Conservation (phyloP, 83 land plant genomes). For the Picea abies region DNA sequence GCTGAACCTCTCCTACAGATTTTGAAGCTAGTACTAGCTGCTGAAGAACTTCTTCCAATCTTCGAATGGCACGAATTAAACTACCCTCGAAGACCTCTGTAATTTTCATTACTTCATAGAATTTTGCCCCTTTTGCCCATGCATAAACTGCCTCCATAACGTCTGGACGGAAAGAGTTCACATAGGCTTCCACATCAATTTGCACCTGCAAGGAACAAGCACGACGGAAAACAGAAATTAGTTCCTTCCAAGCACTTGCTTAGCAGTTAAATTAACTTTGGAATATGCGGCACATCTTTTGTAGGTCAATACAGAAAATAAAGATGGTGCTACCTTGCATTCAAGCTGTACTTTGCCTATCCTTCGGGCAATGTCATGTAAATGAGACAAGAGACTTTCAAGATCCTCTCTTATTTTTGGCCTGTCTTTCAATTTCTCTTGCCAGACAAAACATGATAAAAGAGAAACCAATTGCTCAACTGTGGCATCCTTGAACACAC, state of each 20-base stretch:
- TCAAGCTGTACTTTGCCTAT: constrained; percentile 95
- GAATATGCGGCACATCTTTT: not conserved
- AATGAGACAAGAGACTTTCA: constrained; percentile 69
- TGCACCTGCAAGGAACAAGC: constrained; percentile 56
- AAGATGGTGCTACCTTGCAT: constrained; percentile 70
- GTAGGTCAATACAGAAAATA: not conserved
- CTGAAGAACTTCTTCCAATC: constrained; percentile 96
- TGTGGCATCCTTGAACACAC: constrained; percentile 77
- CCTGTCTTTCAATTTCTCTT: constrained; percentile 81
- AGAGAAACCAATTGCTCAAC: constrained; percentile 88
- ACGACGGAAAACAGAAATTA: not conserved
- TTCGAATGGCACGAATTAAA: constrained; percentile 87
- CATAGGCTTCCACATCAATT: constrained; percentile 91
- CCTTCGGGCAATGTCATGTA: constrained; percentile 88
- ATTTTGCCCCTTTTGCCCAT: constrained; percentile 93
- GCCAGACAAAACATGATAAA: constrained; percentile 99
- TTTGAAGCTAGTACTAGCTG: constrained; percentile 81
- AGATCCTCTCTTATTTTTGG: constrained; percentile 86
- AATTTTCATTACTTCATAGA: constrained; percentile 85
- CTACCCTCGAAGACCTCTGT: constrained; percentile 94
- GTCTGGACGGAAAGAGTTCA: constrained; percentile 81
- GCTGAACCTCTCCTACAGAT: constrained; percentile 85
- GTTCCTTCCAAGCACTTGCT: not conserved
- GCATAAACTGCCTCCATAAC: constrained; percentile 92
- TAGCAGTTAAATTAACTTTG: not conserved